Evolutionary conservation across 805 yeast genomes (phyloP).

Genomic region (Sugiyamaella floridensis): DNA sequence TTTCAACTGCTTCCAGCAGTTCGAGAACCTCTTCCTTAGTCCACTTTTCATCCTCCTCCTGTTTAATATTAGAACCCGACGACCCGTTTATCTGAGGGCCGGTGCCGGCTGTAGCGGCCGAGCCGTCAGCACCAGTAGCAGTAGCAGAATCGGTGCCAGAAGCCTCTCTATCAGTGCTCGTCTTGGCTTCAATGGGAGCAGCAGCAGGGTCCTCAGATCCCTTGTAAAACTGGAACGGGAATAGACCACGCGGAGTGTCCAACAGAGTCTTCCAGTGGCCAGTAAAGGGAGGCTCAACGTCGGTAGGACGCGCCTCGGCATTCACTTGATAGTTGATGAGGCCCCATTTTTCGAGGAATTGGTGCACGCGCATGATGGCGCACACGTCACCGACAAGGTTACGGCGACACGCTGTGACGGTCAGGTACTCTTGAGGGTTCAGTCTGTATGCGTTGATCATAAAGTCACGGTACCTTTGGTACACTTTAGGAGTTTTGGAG

Average conservation of each 20-base stretch:
- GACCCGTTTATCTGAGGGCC: background rate
- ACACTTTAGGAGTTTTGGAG: slow-evolving; percentile 77
- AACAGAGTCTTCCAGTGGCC: slow-evolving; percentile 70
- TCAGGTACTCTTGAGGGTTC: slow-evolving; percentile 82
- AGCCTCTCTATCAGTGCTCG: slow-evolving; percentile 1
- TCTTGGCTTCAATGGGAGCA: background rate
- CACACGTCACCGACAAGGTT: slow-evolving; percentile 90
- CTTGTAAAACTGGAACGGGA: slow-evolving; percentile 82
- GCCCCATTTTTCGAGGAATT: slow-evolving; percentile 87
- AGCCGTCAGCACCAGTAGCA: slow-evolving; percentile 12
- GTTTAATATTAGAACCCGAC: background rate
- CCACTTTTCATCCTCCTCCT: slow-evolving; percentile 41
- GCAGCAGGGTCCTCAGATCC: slow-evolving; percentile 44
- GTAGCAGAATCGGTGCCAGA: slow-evolving; percentile 27
- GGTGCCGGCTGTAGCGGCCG: background rate
- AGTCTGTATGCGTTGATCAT: slow-evolving; percentile 82
- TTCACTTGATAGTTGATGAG: slow-evolving; percentile 87
- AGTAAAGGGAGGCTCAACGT: slow-evolving; percentile 64
- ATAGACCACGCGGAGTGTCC: slow-evolving; percentile 88
- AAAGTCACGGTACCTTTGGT: slow-evolving; percentile 77
- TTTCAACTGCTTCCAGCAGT: slow-evolving; percentile 56
- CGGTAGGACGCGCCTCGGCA: slow-evolving; percentile 58
- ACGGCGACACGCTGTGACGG: slow-evolving; percentile 86
- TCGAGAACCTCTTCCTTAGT: slow-evolving; percentile 51
- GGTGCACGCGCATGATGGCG: slow-evolving; percentile 74